phyloP scores from a whole-genome alignment of 306 rosid genomes.

The Pyrus bretschneideri region DNA sequence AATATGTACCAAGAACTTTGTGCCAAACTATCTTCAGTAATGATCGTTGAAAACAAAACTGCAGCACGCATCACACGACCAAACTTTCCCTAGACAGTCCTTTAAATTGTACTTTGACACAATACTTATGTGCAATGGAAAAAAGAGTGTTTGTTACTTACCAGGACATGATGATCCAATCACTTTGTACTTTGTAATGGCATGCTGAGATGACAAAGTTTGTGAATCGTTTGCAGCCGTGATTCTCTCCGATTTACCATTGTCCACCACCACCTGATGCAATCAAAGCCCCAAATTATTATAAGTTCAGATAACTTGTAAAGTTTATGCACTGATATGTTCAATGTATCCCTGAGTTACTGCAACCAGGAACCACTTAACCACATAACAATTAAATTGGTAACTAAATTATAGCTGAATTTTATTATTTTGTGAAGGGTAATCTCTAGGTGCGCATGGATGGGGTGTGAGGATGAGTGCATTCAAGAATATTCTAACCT shows the following conservation, averaged over 20 bases:
- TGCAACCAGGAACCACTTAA: background rate
- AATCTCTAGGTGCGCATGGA: background rate
- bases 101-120: background rate
- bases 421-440: background rate
- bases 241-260: slow-evolving; percentile 75
- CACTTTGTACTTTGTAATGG: slow-evolving; percentile 69
- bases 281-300: background rate
- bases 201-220: slow-evolving; percentile 55
- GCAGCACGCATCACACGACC: background rate
- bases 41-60: background rate
- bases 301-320: background rate
- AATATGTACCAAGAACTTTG: background rate
- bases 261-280: slow-evolving; percentile 72
- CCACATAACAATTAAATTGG: background rate
- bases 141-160: slow-evolving; percentile 29
- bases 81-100: background rate
- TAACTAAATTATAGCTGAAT: background rate
- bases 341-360: background rate
- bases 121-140: background rate
- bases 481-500: slow-evolving; percentile 42
- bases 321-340: background rate
- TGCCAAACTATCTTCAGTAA: background rate
- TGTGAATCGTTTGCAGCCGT: slow-evolving; percentile 38
- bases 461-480: background rate
- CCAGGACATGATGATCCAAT: slow-evolving; percentile 62